These are phyloP conservation scores for Ceratobasidium sp. DNA, from an alignment of 1,284 basidiomycete species.

Conservation along the genomic window DNA sequence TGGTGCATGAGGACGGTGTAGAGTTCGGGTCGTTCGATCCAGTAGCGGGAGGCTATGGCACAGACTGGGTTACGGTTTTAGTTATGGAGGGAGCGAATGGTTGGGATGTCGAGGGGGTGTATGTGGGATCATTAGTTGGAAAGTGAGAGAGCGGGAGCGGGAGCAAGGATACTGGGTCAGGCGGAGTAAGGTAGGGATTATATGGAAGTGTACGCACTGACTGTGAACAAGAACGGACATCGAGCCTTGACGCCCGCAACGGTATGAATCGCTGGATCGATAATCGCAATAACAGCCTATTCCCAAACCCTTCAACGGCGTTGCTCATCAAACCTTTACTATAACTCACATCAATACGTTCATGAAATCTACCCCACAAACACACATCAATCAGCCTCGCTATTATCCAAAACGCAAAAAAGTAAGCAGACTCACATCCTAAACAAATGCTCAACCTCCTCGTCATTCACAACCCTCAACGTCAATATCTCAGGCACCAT, in stretches of 20 bases:
- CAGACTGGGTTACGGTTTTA: conserved; percentile 67
- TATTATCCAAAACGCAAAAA: neutral
- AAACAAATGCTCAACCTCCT: conserved; percentile 87
- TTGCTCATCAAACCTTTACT: neutral
- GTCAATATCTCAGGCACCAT: conserved; percentile 85
- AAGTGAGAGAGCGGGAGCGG: neutral
- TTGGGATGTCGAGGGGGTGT: too few relatives aligned
- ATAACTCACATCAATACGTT: conserved; percentile 73
- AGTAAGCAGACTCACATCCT: conserved; percentile 73
- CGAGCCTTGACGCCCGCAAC: conserved; percentile 80
- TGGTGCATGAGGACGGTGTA: conserved; percentile 90
- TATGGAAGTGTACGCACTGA: conserved; percentile 68
- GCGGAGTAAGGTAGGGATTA: neutral
- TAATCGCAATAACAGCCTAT: conserved; percentile 80
- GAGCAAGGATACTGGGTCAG: neutral
- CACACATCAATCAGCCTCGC: neutral
- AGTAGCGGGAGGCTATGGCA: conserved; percentile 82
- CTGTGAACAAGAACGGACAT: conserved; percentile 86
- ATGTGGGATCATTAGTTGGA: too few relatives aligned
- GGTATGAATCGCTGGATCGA: conserved; percentile 81
- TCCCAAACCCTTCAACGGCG: conserved; percentile 15
- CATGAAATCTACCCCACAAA: conserved; percentile 70
- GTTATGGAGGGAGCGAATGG: neutral
- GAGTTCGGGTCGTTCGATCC: conserved; percentile 80
- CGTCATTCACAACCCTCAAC: conserved; percentile 81